Conservation (phyloP, 768 basidiomycete species). For the Infundibulicybe gibba region DNA sequence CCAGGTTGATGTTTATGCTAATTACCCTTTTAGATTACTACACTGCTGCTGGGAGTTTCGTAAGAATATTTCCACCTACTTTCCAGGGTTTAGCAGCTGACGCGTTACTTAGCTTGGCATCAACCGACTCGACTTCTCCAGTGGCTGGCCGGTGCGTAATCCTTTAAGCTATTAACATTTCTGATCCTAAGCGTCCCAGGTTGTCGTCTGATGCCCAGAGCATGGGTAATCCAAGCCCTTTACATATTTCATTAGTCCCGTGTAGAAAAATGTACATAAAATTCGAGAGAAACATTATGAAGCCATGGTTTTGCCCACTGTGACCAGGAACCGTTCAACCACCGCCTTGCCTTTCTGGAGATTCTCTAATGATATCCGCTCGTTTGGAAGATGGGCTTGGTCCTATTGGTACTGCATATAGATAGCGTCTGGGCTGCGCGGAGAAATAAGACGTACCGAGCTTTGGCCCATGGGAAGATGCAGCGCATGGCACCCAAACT, state of each 20-base stretch:
- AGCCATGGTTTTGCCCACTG: conserved; percentile 29
- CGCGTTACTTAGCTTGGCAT: conserved; percentile 32
- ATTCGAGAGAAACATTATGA: too few relatives aligned
- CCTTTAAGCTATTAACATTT: too few relatives aligned
- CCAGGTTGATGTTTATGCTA: not conserved
- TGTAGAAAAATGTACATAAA: too few relatives aligned
- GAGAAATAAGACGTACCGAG: conserved; percentile 46
- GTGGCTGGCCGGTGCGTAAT: conserved; percentile 42
- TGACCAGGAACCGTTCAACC: conserved; percentile 67
- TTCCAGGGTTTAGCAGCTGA: not conserved
- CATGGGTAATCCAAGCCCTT: too few relatives aligned
- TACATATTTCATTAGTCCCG: too few relatives aligned
- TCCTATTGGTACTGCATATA: conserved; percentile 43
- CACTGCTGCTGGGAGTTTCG: conserved; percentile 40
- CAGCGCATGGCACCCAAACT: conserved; percentile 83
- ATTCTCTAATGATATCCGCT: conserved; percentile 84
- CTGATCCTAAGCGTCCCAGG: too few relatives aligned
- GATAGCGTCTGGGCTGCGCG: conserved; percentile 2
- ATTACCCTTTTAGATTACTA: conserved; percentile 38
- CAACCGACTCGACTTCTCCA: conserved; percentile 46
- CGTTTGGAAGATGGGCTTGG: conserved; percentile 91
- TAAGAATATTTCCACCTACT: conserved; percentile 16
- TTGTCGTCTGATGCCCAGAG: too few relatives aligned
- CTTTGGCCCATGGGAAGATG: conserved; percentile 96
- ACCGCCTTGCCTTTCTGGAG: conserved; percentile 76